Percentiles rank a stretch among this genome's conserved stretches.
These are phyloP conservation scores for Plasmodium sp. DNA, from an alignment of 169 alveolate genomes.

Conservation along the genomic window DNA sequence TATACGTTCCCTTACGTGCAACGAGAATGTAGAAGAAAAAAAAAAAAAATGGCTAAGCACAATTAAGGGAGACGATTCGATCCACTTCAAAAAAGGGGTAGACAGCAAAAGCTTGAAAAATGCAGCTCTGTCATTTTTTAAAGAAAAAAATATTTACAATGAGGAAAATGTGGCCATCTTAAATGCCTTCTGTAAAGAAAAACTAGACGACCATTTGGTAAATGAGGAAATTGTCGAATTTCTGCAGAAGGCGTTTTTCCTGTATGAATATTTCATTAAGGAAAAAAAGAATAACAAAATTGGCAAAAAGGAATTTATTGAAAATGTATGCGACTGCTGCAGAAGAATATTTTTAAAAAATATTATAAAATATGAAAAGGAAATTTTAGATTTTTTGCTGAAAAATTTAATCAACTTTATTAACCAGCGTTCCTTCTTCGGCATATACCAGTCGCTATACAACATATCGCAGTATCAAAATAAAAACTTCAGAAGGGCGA, in stretches of 20 bases:
- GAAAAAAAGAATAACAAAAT: background rate
- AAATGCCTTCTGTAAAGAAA: slow-evolving; percentile 60
- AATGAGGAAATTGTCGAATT: slow-evolving; percentile 51
- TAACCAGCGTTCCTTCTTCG: slow-evolving; percentile 43
- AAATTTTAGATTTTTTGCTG: slow-evolving; percentile 54
- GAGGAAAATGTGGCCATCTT: slow-evolving; percentile 34
- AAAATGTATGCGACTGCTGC: slow-evolving; percentile 40
- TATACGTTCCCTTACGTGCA: slow-evolving; percentile 9
- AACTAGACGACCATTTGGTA: slow-evolving; percentile 44
- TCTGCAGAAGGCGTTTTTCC: slow-evolving; percentile 19
- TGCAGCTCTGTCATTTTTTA: slow-evolving; percentile 28
- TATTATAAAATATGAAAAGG: slow-evolving; percentile 63
- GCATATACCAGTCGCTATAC: slow-evolving; percentile 51
- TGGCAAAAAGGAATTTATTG: slow-evolving; percentile 64
- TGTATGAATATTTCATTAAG: slow-evolving; percentile 46
- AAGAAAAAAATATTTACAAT: slow-evolving; percentile 54
- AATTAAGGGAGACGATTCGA: slow-evolving; percentile 2
- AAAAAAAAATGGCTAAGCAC: slow-evolving; percentile 45
- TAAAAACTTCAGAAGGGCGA: slow-evolving; percentile 4
- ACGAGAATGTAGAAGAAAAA: slow-evolving; percentile 28
- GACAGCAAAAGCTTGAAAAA: slow-evolving; percentile 19
- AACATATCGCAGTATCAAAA: slow-evolving; percentile 59
- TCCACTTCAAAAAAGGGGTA: slow-evolving; percentile 15
- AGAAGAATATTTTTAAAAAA: slow-evolving; percentile 67
- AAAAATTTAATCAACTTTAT: slow-evolving; percentile 69